Evolutionary conservation across 2,329 filamentous ascomycete genomes (phyloP), one percentile per base, ranked within the genome.

Genomic region (Aspergillus aculeatus): DNA sequence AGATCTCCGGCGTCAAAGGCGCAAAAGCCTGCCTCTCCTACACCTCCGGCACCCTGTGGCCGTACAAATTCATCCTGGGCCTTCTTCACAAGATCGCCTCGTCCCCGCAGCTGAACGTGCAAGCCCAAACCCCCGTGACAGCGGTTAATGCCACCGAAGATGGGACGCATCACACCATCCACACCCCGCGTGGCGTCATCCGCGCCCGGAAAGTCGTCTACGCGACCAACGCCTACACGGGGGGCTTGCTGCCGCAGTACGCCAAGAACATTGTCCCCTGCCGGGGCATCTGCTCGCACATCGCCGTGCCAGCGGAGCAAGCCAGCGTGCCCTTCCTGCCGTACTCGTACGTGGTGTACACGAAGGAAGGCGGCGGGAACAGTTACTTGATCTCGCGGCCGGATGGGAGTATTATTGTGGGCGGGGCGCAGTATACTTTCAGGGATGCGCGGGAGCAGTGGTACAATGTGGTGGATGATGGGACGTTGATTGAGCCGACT

Each of bases 181-280:
- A 90, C 0, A 74, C 72, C 0, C 75, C 82, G 0, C 85, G 91
- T 24, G 92, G 92, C 26, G 79, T 75, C 50, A 83, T 96, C 60
- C 74, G 73, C 0, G 82, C 91, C 0, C 75, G 78, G 2, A 83
- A 86, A 35, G 85, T 96, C 23, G 82, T 96, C 19, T 83, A 96
- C 21, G 89, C 91, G 5, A 94, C 91, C 1, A 96, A 96, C 70
- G 93, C 82, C 3, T 96, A 96, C 73, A 92, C 91, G 0, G 91
- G 89, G 1, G 84, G 88, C 60, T 81, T 96, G 7, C 77, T 96
- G 1, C 90, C 91, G 0, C 72, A 79, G 35, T 89, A 96, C 66
- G 80, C 84, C 2, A 85, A 88, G 63, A 81, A 92, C 16, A 89
- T 96, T 62, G 85, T 93, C 1, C 93, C 93, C 0, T 87, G 89